Conservation (phyloP, 73 alveolate genomes). For the Paramecium biaurelia region DNA sequence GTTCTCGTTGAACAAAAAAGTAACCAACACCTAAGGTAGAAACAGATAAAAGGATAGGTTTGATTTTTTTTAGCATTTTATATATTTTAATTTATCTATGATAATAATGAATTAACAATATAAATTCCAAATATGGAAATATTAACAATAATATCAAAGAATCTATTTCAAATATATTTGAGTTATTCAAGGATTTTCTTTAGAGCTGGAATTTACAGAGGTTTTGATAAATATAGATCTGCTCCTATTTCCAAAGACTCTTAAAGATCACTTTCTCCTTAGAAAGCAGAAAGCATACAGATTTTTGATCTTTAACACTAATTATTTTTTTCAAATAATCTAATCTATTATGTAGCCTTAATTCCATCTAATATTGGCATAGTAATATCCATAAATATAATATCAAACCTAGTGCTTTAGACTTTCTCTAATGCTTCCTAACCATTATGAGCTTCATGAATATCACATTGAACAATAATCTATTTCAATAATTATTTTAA, state of each 20-base stretch:
- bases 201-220: background rate
- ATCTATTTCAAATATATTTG: background rate
- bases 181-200: background rate
- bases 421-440: slow-evolving; percentile 44
- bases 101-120: background rate
- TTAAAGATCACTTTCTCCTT: background rate
- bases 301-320: background rate
- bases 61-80: background rate
- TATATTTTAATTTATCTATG: background rate
- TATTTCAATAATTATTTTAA: background rate
- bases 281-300: background rate
- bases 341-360: slow-evolving; percentile 43
- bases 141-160: background rate
- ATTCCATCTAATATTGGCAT: slow-evolving; percentile 63
- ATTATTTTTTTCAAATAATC: background rate
- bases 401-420: slow-evolving; percentile 32
- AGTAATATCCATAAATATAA: slow-evolving; percentile 58
- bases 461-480: background rate
- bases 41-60: background rate
- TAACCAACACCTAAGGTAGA: background rate
- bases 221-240: background rate
- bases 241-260: background rate
- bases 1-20: background rate
- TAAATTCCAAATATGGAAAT: background rate
- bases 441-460: slow-evolving; percentile 61